Conservation (phyloP, 2,329 filamentous ascomycete species). For the Colletotrichum gigasporum region DNA sequence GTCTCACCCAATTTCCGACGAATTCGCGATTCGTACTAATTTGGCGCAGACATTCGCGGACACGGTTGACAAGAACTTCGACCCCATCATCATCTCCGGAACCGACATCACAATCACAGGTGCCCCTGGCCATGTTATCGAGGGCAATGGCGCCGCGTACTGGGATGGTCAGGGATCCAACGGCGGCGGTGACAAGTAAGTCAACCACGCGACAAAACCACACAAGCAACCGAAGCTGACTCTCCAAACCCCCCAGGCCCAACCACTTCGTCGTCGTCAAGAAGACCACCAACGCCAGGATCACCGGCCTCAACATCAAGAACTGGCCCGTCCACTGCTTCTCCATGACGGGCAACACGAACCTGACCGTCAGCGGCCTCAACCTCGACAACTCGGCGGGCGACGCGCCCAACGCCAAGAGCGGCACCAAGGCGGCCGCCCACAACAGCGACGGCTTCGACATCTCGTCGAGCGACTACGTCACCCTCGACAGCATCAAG, state of each 20-base stretch:
- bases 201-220: background rate
- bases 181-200: slow-evolving; percentile 22
- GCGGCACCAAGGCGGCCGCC: slow-evolving; percentile 32
- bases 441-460: slow-evolving; percentile 57
- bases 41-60: slow-evolving; percentile 14
- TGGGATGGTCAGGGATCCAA: slow-evolving; percentile 30
- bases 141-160: slow-evolving; percentile 27
- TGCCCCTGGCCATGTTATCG: slow-evolving; percentile 20
- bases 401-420: slow-evolving; percentile 22
- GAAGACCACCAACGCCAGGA: slow-evolving; percentile 23
- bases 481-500: slow-evolving; percentile 45
- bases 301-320: slow-evolving; percentile 26
- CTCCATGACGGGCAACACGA: slow-evolving; percentile 20
- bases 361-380: slow-evolving; percentile 12
- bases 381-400: slow-evolving; percentile 25
- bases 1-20: background rate
- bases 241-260: background rate
- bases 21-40: background rate
- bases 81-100: slow-evolving; percentile 28
- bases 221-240: background rate
- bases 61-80: slow-evolving; percentile 7
- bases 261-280: slow-evolving; percentile 29
- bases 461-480: slow-evolving; percentile 46
- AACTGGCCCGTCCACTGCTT: slow-evolving; percentile 32
- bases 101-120: slow-evolving; percentile 21